Evolutionary conservation across 495 filamentous ascomycete species (phyloP).

Genomic region (Chlorociboria aeruginascens): DNA sequence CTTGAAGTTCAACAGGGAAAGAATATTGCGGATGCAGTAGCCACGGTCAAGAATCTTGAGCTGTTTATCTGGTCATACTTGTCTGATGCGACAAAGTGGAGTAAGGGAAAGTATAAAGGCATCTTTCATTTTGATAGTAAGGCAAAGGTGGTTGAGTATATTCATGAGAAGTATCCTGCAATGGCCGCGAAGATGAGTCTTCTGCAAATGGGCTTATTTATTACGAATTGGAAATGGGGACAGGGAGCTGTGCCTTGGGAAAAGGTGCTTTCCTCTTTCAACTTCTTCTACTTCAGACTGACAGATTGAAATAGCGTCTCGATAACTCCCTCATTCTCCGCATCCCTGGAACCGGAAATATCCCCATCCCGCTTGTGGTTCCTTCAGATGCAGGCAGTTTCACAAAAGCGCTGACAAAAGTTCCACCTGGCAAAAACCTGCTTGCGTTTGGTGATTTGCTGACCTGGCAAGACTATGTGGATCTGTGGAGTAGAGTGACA

Average conservation of each 20-base stretch:
- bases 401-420: not conserved
- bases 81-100: conserved; percentile 17
- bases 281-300: not conserved
- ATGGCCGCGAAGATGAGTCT: conserved; percentile 6
- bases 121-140: conserved; percentile 26
- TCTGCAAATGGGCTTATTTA: conserved; percentile 5
- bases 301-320: not conserved
- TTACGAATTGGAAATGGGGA: conserved; percentile 6
- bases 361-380: conserved; percentile 1
- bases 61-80: conserved; percentile 30
- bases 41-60: conserved; percentile 19
- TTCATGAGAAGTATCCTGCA: conserved; percentile 2
- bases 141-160: conserved; percentile 5
- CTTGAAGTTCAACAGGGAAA: not conserved
- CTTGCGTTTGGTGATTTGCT: conserved; percentile 2
- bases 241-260: conserved; percentile 2
- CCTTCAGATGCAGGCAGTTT: conserved; percentile 2
- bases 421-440: conserved; percentile 5
- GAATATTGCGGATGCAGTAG: conserved; percentile 34
- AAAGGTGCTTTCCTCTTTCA: not conserved
- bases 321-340: conserved; percentile 1
- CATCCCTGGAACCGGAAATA: conserved; percentile 4
- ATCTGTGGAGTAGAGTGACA: conserved; percentile 3
- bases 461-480: not conserved
- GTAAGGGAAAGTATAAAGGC: conserved; percentile 22